Base-by-base conservation (phyloP, 202 grass and related monocot genomes). In the Bolboschoenoplectus hybrid region DNA sequence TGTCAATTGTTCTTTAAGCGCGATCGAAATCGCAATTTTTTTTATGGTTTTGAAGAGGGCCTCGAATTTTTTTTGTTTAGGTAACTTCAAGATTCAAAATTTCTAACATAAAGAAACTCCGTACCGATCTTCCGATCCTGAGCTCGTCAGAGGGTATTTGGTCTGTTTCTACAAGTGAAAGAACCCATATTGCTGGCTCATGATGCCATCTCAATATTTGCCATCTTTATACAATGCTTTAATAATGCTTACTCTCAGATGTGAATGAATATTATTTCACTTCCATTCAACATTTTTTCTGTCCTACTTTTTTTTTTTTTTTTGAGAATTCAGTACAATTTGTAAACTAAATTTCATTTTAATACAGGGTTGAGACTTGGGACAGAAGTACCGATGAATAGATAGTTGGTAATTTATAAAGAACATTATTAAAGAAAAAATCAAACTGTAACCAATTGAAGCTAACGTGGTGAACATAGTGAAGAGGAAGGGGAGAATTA, bases 1-100 rank as follows among this genome's bases (percentile, higher is more conserved):
- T 96, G 72, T 52, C 80, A 69, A 89, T 86, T 87, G 87, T 94
- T 89, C 73, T 97, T 65, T 92, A 81, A 92, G 50, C 71, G 44
- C 63, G 45, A 85, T 89, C 38, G 89, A 26, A 20, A 19, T 58
- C 1, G 44, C 58, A 11, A 26, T 26, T 26, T 44, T 45, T 53
- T 39, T 61, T 50, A 40, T n/a, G 19, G 47, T 86, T 91, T 88
- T 86, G 74, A 85, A 74, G 73, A 83, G 74, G 53, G 55, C 17
- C 34, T 72, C 26, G 26, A 26, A 26, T 40, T 17, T 81, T 57
- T 80, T 36, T 80, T 52, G 67, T 62, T 74, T 38, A 74, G 16
- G n/a, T 53, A 61, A 43, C 20, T 79, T 88, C 26, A 51, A 44
- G n/a, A 62, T 52, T 53, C 32, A 14, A 84, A 64, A 84, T 84